Evolutionary conservation across 75 land plant genomes (phyloP).

Genomic region (Cupressus sempervirens): DNA sequence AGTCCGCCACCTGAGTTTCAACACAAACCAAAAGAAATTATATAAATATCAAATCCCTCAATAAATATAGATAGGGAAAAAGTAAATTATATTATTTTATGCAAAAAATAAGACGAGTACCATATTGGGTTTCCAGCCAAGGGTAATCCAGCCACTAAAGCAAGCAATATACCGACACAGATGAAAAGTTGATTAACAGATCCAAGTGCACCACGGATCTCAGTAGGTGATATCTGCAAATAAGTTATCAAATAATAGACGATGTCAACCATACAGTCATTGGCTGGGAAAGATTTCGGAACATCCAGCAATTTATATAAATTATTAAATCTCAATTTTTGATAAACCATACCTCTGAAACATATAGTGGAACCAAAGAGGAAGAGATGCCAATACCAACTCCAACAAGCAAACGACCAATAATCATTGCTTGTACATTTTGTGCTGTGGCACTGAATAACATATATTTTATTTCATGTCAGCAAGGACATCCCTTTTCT

Average conservation of each 20-base stretch:
- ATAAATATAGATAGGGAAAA: not conserved
- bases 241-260: not conserved
- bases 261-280: not conserved
- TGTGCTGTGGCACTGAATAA: conserved; percentile 76
- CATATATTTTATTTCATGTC: not conserved
- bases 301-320: not conserved
- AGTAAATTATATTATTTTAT: not conserved
- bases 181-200: conserved; percentile 93
- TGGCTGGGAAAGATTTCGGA: not conserved
- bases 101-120: conserved; percentile 34
- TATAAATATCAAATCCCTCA: not conserved
- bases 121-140: conserved; percentile 88
- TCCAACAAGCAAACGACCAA: conserved; percentile 86
- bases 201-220: conserved; percentile 95
- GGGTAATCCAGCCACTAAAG: conserved; percentile 95
- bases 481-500: not conserved
- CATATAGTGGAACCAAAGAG: conserved; percentile 92
- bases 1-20: conserved; percentile 78
- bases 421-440: conserved; percentile 71
- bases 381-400: conserved; percentile 95
- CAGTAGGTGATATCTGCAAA: conserved; percentile 90
- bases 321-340: not conserved
- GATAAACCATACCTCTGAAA: conserved; percentile 70
- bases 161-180: conserved; percentile 89
- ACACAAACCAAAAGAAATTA: not conserved